Conservation (phyloP, 1,284 basidiomycete species). For the Apiotrichum akiyoshidainum region DNA sequence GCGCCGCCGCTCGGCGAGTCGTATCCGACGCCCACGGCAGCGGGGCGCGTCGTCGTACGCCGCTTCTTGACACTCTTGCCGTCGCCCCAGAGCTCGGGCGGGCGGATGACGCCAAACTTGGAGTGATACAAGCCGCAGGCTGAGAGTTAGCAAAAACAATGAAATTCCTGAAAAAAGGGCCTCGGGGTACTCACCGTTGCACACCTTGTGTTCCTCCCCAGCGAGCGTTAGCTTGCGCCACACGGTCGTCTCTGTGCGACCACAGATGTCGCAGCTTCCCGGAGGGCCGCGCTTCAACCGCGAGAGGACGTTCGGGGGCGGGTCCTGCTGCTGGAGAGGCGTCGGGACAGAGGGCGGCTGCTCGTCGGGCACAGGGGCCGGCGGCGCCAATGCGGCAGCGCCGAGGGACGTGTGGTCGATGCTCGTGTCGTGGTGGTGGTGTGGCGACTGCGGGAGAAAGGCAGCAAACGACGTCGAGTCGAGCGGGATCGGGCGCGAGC, state of each 20-base stretch:
- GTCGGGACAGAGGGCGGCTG: not conserved
- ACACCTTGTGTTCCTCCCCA: constrained; percentile 39
- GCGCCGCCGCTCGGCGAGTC: constrained; percentile 3
- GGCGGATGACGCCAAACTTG: constrained; percentile 45
- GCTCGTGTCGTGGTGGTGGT: not conserved
- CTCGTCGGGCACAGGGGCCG: not conserved
- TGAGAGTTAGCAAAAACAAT: constrained; percentile 12
- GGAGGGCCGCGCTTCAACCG: constrained; percentile 39
- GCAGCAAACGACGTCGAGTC: constrained; percentile 32
- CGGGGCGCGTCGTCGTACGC: constrained; percentile 11
- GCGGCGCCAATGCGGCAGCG: not conserved
- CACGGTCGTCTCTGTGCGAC: constrained; percentile 43
- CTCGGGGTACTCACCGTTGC: constrained; percentile 41
- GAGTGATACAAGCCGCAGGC: constrained; percentile 46
- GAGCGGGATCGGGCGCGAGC: constrained; percentile 13
- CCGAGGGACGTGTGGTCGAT: not conserved
- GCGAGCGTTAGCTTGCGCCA: constrained; percentile 42
- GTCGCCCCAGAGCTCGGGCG: constrained; percentile 47
- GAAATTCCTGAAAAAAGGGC: not conserved
- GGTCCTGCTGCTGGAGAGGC: not conserved
- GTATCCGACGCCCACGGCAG: not conserved
- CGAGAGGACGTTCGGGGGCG: constrained; percentile 27
- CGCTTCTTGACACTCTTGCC: constrained; percentile 43
- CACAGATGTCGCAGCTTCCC: constrained; percentile 47
- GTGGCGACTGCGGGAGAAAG: constrained; percentile 27